phyloP scores from a whole-genome alignment of 495 filamentous ascomycete species.

The Staphylotrichum longicolle region DNA sequence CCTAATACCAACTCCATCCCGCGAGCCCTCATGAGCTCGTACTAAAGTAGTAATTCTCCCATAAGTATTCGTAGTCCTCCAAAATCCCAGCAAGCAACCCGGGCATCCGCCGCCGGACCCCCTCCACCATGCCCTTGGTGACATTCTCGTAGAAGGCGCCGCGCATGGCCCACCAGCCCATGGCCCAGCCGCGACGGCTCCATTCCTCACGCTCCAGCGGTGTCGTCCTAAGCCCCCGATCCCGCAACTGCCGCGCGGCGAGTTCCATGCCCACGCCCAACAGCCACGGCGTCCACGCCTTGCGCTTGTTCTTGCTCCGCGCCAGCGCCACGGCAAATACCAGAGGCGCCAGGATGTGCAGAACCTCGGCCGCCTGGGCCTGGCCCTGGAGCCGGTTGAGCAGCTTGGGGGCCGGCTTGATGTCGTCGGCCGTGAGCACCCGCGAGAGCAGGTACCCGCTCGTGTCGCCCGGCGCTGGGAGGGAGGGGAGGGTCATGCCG shows the following conservation, averaged over 20 bases:
- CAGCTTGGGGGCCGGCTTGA: slow-evolving; percentile 82
- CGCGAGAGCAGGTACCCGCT: slow-evolving; percentile 84
- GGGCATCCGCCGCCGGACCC: slow-evolving; percentile 70
- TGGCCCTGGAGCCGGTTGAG: slow-evolving; percentile 71
- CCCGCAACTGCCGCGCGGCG: slow-evolving; percentile 73
- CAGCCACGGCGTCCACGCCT: slow-evolving; percentile 84
- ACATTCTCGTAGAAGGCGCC: slow-evolving; percentile 95
- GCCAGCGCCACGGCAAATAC: slow-evolving; percentile 86
- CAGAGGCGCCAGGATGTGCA: slow-evolving; percentile 87
- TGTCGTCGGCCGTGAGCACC: slow-evolving; percentile 91
- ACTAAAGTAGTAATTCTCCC: slow-evolving; percentile 95
- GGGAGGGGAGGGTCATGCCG: slow-evolving; percentile 72
- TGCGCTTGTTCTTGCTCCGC: slow-evolving; percentile 55
- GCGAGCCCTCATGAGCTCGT: slow-evolving; percentile 37
- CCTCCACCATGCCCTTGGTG: slow-evolving; percentile 73
- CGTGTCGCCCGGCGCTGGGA: slow-evolving; percentile 77
- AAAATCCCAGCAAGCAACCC: slow-evolving; percentile 76
- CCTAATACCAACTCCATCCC: background rate
- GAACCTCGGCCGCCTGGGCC: slow-evolving; percentile 74
- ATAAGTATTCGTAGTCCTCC: slow-evolving; percentile 95
- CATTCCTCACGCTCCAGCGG: slow-evolving; percentile 86
- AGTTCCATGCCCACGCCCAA: slow-evolving; percentile 85
- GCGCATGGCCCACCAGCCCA: slow-evolving; percentile 93
- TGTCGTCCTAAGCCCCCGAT: slow-evolving; percentile 74
- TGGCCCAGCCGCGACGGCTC: slow-evolving; percentile 77